Conservation (phyloP, 2,329 filamentous ascomycete genomes). For the Apiospora kogelbergensis region DNA sequence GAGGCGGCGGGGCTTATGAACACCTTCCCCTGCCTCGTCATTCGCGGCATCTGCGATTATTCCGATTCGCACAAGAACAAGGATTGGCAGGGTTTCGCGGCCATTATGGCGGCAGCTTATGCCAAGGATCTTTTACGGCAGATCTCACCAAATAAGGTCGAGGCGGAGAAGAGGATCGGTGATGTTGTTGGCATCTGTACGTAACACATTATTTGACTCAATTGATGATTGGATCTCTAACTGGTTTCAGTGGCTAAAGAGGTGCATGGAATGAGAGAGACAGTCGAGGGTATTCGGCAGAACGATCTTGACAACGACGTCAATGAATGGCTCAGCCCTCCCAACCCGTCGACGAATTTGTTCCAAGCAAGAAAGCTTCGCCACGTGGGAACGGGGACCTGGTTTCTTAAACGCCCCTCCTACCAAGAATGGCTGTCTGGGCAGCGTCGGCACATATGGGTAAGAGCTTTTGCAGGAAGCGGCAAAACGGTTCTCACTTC, state of each 20-base stretch:
- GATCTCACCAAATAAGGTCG: background rate
- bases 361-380: too few species aligned
- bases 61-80: slow-evolving; percentile 27
- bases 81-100: slow-evolving; percentile 25
- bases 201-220: too few species aligned
- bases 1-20: slow-evolving; percentile 30
- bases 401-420: slow-evolving; percentile 27
- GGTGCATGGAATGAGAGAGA: too few species aligned
- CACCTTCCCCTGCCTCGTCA: slow-evolving; percentile 27
- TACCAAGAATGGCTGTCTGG: too few species aligned
- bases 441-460: too few species aligned
- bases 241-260: too few species aligned
- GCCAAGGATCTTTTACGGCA: slow-evolving; percentile 19
- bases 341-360: too few species aligned
- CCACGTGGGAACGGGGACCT: too few species aligned
- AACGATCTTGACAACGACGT: too few species aligned
- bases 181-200: background rate
- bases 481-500: slow-evolving; percentile 42
- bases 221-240: too few species aligned
- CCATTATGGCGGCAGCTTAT: slow-evolving; percentile 25
- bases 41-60: slow-evolving; percentile 34
- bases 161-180: background rate
- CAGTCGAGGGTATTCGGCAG: too few species aligned
- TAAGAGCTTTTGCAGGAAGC: slow-evolving; percentile 40
- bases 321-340: too few species aligned